phyloP scores from a whole-genome alignment of 2,329 filamentous ascomycete species.

The Venturia aucupariae region DNA sequence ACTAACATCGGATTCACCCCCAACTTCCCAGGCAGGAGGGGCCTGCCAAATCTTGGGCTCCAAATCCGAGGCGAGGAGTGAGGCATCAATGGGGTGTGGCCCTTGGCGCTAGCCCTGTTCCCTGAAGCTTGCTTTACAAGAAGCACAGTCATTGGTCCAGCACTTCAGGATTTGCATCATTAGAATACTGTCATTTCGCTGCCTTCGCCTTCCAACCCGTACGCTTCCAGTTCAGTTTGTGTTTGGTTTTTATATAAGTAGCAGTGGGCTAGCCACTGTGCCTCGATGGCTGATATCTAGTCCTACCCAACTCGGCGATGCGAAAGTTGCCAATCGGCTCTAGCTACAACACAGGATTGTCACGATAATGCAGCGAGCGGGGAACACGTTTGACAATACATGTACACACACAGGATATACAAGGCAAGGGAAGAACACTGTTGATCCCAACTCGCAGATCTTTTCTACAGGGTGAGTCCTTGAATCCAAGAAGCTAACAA shows the following conservation, averaged over 20 bases:
- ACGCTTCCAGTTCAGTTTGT: not conserved
- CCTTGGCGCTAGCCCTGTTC: conserved; percentile 3
- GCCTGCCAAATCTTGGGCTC: not conserved
- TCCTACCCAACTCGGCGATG: not conserved
- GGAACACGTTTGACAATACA: not conserved
- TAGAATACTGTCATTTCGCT: not conserved
- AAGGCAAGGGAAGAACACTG: not conserved
- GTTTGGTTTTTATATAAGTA: not conserved
- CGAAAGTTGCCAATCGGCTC: not conserved
- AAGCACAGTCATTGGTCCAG: not conserved
- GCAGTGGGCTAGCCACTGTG: not conserved
- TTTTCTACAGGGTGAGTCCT: conserved; percentile 2
- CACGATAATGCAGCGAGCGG: not conserved
- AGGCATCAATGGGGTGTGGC: not conserved
- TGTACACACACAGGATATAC: not conserved
- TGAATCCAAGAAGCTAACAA: not conserved
- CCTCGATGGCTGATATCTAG: not conserved
- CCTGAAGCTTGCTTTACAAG: not conserved
- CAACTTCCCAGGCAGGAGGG: not conserved
- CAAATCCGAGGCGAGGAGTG: not conserved
- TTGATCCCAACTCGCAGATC: not conserved
- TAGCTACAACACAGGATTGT: not conserved
- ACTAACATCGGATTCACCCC: not conserved
- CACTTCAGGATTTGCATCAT: not conserved
- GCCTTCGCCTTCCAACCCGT: not conserved